Percentiles rank a stretch among this genome's conserved stretches.
Evolutionary conservation across 208 protist genomes (phyloP).

Genomic region (Trypanosoma cruzi): DNA sequence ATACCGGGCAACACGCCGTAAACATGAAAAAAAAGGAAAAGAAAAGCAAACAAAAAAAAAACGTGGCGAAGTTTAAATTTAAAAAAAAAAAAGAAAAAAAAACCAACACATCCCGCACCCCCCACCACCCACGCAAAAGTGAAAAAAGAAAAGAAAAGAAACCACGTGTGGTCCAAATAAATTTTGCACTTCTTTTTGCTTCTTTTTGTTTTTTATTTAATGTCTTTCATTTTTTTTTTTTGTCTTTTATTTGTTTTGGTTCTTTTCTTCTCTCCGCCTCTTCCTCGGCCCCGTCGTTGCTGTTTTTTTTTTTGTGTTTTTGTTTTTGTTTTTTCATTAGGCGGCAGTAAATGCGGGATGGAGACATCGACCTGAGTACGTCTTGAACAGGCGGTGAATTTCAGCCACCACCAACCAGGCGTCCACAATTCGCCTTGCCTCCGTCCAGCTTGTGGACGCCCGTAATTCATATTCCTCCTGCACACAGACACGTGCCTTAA

Average conservation of each 20-base stretch:
- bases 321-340: neutral
- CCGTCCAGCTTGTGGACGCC: constrained; percentile 34
- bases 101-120: neutral
- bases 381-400: constrained; percentile 40
- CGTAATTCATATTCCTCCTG: constrained; percentile 7
- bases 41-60: constrained; percentile 12
- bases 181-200: no score
- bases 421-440: constrained; percentile 37
- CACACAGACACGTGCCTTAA: constrained; percentile 48
- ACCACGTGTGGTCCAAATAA: neutral
- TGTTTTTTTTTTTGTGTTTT: constrained; percentile 1
- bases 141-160: constrained; percentile 7
- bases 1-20: neutral
- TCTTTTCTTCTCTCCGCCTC: neutral
- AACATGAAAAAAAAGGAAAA: constrained; percentile 10
- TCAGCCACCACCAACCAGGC: constrained; percentile 36
- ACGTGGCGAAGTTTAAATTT: constrained; percentile 1
- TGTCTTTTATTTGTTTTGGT: neutral
- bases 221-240: neutral
- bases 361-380: constrained; percentile 26
- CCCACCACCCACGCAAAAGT: neutral
- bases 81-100: constrained; percentile 17
- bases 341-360: constrained; percentile 14
- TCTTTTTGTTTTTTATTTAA: neutral
- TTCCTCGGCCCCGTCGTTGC: neutral